A percentile compares a stretch with the other conserved stretches of the same genome.
These are phyloP conservation scores for Cystofilobasidium bisporidii DNA, from an alignment of 768 basidiomycete species.

Conservation along the genomic window DNA sequence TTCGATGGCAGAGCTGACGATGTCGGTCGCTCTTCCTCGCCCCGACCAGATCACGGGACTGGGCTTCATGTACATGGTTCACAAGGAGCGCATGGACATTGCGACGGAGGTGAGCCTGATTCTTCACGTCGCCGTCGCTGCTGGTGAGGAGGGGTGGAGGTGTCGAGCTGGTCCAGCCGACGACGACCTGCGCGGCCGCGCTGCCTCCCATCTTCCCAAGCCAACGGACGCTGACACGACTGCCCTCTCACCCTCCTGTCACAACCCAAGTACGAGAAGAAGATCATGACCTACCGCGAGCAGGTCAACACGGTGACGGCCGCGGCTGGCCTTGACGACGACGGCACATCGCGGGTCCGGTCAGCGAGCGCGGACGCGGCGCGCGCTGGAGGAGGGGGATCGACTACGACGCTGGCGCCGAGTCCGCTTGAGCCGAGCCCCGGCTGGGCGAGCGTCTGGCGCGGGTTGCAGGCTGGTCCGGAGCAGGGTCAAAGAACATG, in stretches of 20 bases:
- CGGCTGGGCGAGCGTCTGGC: no score
- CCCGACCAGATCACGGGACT: neutral
- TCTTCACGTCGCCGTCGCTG: neutral
- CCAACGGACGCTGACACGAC: neutral
- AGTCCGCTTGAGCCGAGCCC: no score
- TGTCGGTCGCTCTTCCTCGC: neutral
- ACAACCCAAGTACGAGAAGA: neutral
- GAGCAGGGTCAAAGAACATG: no score
- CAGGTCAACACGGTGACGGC: neutral
- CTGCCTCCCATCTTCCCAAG: neutral
- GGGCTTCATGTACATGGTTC: neutral
- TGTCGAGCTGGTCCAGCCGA: no score
- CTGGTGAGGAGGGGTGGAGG: no score
- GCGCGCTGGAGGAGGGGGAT: no score
- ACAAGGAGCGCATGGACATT: slow-evolving; percentile 11
- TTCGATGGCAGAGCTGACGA: no score
- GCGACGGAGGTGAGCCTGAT: neutral
- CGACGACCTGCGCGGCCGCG: neutral
- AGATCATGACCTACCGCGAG: slow-evolving; percentile 4
- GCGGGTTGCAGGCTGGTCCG: no score
- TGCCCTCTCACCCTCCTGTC: neutral
- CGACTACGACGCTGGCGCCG: no score
- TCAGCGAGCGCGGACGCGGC: neutral
- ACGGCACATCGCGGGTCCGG: neutral
- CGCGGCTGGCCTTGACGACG: neutral